A percentile compares a stretch with the other conserved stretches of the same genome.
These are phyloP conservation scores for Leishmania tarentolae DNA, from an alignment of 208 protist species.

Conservation along the genomic window DNA sequence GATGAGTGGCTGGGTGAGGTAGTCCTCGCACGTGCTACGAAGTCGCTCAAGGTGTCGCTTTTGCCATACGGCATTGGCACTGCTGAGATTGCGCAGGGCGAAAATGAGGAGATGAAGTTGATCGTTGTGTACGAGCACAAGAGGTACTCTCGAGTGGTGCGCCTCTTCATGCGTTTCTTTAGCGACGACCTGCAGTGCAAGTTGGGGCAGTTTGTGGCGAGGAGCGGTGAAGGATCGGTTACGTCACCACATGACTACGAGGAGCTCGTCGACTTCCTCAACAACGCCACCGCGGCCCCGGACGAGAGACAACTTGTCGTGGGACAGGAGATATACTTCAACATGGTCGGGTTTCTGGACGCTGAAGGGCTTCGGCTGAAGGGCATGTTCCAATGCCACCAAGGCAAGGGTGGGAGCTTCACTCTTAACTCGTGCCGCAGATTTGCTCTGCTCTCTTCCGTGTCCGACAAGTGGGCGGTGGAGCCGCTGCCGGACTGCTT, in stretches of 20 bases:
- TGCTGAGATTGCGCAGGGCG: constrained; percentile 22
- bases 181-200: constrained; percentile 17
- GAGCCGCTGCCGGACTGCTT: constrained; percentile 82
- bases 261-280: constrained; percentile 26
- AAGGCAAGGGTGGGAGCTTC: constrained; percentile 63
- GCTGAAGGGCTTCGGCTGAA: constrained; percentile 73
- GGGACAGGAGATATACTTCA: constrained; percentile 26
- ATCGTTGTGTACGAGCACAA: constrained; percentile 66
- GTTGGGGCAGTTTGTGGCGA: constrained; percentile 18
- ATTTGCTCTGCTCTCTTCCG: constrained; percentile 42
- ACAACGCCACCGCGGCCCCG: background rate
- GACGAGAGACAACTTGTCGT: background rate
- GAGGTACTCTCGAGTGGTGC: constrained; percentile 57
- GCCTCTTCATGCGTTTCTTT: constrained; percentile 42
- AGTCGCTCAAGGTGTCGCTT: constrained; percentile 28
- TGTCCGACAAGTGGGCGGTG: constrained; percentile 62
- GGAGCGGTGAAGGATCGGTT: background rate
- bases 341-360: constrained; percentile 62
- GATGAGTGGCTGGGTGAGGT: constrained; percentile 80
- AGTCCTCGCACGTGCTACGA: constrained; percentile 13
- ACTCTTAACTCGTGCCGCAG: constrained; percentile 50
- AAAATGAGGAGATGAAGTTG: constrained; percentile 23
- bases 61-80: constrained; percentile 13
- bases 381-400: constrained; percentile 58
- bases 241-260: constrained; percentile 8